A percentile compares a stretch with the other conserved stretches of the same genome.
Evolutionary conservation across 139 green algal genomes (phyloP).

Genomic region (Eudorina sp.): DNA sequence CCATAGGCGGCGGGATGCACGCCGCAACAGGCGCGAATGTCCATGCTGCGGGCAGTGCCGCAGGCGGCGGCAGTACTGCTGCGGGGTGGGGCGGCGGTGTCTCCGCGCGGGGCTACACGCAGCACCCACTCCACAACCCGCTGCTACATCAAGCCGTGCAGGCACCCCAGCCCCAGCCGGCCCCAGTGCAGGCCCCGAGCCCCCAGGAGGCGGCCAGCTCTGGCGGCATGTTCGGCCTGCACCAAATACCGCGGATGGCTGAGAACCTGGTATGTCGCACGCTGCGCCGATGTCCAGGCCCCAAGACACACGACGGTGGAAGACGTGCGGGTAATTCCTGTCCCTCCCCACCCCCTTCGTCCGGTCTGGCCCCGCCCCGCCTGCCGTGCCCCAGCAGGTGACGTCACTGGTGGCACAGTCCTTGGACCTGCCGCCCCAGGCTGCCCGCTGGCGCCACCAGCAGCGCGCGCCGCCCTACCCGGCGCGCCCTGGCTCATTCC

Average conservation of each 20-base stretch:
- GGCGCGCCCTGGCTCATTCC: neutral
- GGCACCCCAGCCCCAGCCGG: neutral
- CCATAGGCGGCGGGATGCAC: neutral
- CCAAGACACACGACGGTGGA: too few relatives aligned
- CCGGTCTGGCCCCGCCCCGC: too few relatives aligned
- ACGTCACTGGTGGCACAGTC: constrained; percentile 83
- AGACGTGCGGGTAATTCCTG: too few relatives aligned
- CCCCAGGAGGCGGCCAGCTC: neutral
- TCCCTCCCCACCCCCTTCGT: too few relatives aligned
- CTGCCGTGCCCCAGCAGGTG: constrained; percentile 36
- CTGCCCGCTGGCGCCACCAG: constrained; percentile 68
- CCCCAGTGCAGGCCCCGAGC: neutral
- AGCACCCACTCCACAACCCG: neutral
- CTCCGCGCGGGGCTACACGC: constrained; percentile 12
- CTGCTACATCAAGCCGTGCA: constrained; percentile 18
- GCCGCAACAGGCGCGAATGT: neutral
- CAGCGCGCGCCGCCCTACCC: constrained; percentile 40
- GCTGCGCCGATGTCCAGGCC: too few relatives aligned
- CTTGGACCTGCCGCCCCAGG: constrained; percentile 81
- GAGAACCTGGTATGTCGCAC: constrained; percentile 52
- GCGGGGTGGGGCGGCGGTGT: neutral
- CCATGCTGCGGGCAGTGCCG: neutral
- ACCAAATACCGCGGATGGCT: constrained; percentile 58
- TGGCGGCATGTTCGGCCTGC: constrained; percentile 34
- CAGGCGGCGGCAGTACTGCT: neutral